Percentiles rank a stretch among this genome's conserved stretches.
phyloP scores from a whole-genome alignment of 768 basidiomycete genomes.

The Leccinum incarnatum region DNA sequence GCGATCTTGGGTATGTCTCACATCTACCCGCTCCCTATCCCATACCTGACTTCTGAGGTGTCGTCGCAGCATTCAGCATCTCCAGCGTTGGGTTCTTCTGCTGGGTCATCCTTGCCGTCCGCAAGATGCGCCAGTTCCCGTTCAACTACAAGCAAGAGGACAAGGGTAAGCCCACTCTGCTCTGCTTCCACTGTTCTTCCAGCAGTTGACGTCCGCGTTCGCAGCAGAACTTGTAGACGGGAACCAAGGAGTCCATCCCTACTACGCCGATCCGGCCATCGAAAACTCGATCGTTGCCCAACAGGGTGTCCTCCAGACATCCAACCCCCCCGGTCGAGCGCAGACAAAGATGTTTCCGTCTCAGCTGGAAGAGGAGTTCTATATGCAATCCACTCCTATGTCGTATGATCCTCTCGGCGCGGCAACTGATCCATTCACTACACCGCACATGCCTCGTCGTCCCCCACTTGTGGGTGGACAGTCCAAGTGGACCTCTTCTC shows the following conservation, averaged over 20 bases:
- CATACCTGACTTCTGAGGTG: not conserved
- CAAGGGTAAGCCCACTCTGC: not conserved
- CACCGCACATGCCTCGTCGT: not conserved
- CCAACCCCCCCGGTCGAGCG: slow-evolving; percentile 3
- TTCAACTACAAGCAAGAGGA: slow-evolving; percentile 1
- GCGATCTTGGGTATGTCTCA: slow-evolving; percentile 22
- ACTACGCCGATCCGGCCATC: not conserved
- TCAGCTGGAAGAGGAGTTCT: not conserved
- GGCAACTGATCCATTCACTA: not conserved
- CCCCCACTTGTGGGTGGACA: slow-evolving; percentile 2
- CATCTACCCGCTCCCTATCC: not conserved
- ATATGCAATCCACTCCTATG: not conserved
- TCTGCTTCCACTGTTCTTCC: not conserved
- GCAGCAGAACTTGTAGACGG: slow-evolving; percentile 2
- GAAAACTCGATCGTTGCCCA: slow-evolving; percentile 3
- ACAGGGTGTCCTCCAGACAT: slow-evolving; percentile 4
- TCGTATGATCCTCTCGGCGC: not conserved
- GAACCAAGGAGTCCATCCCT: slow-evolving; percentile 6
- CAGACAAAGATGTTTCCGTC: slow-evolving; percentile 7
- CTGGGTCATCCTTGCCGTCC: slow-evolving; percentile 21
- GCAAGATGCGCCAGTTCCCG: slow-evolving; percentile 17
- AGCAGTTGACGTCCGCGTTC: not conserved
- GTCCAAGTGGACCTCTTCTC: not conserved
- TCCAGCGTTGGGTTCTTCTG: slow-evolving; percentile 18
- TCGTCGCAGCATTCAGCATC: slow-evolving; percentile 11